Conservation (phyloP, 1,284 basidiomycete species). For the Moesziomyces sp. region DNA sequence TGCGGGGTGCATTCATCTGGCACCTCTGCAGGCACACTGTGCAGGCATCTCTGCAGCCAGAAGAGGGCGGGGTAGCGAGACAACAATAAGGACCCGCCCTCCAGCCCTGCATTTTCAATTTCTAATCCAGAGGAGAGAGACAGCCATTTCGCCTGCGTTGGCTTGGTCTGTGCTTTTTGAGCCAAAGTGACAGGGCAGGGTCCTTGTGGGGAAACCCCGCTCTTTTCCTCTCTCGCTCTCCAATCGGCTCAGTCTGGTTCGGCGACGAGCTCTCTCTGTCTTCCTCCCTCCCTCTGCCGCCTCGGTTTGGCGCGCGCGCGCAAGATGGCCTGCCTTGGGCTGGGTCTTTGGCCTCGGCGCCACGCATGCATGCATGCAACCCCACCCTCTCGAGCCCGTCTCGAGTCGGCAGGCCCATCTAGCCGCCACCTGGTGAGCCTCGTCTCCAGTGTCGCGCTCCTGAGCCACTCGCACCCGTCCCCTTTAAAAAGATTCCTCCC, state of each 20-base stretch:
- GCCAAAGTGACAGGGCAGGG: background rate
- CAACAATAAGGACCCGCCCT: background rate
- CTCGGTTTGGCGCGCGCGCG: too few species aligned
- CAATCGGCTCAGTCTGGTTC: too few species aligned
- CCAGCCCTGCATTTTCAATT: background rate
- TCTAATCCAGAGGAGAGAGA: background rate
- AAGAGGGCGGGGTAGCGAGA: background rate
- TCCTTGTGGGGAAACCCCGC: background rate
- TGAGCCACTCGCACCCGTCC: background rate
- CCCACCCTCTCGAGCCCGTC: background rate
- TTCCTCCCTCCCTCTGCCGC: too few species aligned
- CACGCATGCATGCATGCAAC: background rate
- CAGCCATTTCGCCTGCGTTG: background rate
- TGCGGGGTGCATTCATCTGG: slow-evolving; percentile 18
- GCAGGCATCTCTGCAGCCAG: slow-evolving; percentile 14
- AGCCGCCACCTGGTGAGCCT: background rate
- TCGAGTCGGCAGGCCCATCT: background rate
- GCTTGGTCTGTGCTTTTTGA: background rate
- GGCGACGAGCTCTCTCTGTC: too few species aligned
- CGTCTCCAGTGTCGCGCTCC: background rate
- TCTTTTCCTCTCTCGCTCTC: too few species aligned
- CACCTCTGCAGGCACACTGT: slow-evolving; percentile 3
- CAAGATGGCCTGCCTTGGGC: background rate
- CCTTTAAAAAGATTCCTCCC: background rate
- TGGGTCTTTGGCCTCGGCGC: background rate